Percentiles rank a stretch among this genome's conserved stretches.
These are phyloP conservation scores for Candida ficus DNA, from an alignment of 805 yeast genomes.

Conservation along the genomic window DNA sequence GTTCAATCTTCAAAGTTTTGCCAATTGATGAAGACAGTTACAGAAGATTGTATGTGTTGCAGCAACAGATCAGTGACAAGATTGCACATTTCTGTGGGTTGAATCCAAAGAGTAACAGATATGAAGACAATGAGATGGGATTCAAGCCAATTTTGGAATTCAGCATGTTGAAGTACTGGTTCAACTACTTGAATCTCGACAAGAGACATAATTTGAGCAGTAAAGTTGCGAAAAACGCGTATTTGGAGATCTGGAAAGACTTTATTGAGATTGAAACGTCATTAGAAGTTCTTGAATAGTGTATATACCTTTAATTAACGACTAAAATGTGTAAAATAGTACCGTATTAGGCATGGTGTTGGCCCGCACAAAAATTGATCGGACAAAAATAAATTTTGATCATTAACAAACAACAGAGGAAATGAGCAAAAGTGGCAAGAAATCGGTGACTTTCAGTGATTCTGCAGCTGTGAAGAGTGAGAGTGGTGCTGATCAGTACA, in stretches of 20 bases:
- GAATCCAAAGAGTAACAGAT: constrained; percentile 56
- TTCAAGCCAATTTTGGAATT: constrained; percentile 64
- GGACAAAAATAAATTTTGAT: no score
- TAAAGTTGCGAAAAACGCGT: constrained; percentile 54
- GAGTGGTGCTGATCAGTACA: neutral
- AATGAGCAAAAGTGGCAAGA: neutral
- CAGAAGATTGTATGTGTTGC: constrained; percentile 76
- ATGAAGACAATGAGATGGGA: constrained; percentile 30
- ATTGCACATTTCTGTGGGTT: constrained; percentile 71
- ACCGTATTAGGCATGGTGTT: no score
- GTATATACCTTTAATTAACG: no score
- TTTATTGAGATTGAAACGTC: constrained; percentile 50
- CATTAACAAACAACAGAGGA: no score
- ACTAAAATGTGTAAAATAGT: no score
- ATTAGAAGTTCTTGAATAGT: constrained; percentile 13
- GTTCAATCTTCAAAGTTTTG: constrained; percentile 65
- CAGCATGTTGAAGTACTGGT: constrained; percentile 44
- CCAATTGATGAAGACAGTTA: constrained; percentile 76
- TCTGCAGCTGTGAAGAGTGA: neutral
- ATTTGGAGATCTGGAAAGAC: constrained; percentile 64
- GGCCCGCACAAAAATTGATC: no score
- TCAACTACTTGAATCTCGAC: constrained; percentile 51
- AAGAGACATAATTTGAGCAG: constrained; percentile 47
- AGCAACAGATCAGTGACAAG: constrained; percentile 81
- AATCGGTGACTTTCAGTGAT: constrained; percentile 5